phyloP scores from a whole-genome alignment of 768 basidiomycete species.

The Coprinellus aureogranulatus region DNA sequence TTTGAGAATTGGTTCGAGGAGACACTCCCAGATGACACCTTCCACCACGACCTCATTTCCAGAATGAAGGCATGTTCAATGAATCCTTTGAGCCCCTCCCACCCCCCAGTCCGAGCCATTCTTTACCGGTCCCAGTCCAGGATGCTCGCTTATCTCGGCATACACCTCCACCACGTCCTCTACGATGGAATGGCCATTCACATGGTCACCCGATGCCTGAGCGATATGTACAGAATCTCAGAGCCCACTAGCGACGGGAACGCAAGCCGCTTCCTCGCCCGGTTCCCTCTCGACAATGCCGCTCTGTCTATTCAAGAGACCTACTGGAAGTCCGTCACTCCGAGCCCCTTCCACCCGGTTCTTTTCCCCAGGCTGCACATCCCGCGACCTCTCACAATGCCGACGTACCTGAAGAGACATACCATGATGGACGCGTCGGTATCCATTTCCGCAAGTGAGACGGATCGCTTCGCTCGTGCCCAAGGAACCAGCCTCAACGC shows the following conservation, averaged over 20 bases:
- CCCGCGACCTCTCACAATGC: neutral
- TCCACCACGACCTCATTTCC: constrained; percentile 13
- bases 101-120: constrained; percentile 23
- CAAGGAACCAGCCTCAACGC: constrained; percentile 34
- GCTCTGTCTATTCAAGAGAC: constrained; percentile 20
- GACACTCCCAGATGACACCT: constrained; percentile 10
- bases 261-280: constrained; percentile 25
- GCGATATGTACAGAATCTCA: constrained; percentile 29
- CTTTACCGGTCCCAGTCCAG: constrained; percentile 19
- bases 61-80: constrained; percentile 23
- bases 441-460: neutral
- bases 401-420: neutral
- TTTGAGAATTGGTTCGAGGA: constrained; percentile 23
- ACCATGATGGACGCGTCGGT: neutral
- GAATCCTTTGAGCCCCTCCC: constrained; percentile 19
- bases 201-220: constrained; percentile 40
- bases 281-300: constrained; percentile 18
- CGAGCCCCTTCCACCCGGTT: constrained; percentile 18
- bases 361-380: constrained; percentile 23
- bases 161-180: constrained; percentile 47
- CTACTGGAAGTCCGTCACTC: constrained; percentile 39
- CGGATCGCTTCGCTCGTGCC: constrained; percentile 44
- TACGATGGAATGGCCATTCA: constrained; percentile 49
- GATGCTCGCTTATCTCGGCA: constrained; percentile 18
- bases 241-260: constrained; percentile 22